phyloP scores from a whole-genome alignment of 129 eudicot species.

The Tanacetum coccineum region DNA sequence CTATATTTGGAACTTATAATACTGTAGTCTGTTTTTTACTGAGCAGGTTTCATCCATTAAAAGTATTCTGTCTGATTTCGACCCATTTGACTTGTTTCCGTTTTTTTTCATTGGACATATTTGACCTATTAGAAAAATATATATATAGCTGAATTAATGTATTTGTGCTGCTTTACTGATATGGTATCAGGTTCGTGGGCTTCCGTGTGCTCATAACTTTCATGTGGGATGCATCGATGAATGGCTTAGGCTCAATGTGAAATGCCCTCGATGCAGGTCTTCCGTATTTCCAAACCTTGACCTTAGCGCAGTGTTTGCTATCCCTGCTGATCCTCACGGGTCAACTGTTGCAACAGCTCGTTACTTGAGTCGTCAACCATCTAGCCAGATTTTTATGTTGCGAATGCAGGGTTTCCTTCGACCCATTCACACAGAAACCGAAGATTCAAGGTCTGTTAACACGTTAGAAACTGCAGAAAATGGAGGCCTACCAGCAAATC shows the following conservation, averaged over 20 bases:
- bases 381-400: conserved; percentile 67
- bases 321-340: conserved; percentile 53
- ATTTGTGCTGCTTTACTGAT: not conserved
- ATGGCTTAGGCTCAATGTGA: conserved; percentile 87
- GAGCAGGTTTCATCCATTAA: no score
- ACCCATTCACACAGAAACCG: conserved; percentile 51
- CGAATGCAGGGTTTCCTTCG: conserved; percentile 73
- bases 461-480: conserved; percentile 50
- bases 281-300: conserved; percentile 91
- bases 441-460: conserved; percentile 37
- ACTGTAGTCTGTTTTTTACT: no score
- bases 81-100: not conserved
- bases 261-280: conserved; percentile 91
- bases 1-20: no score
- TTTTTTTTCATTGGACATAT: not conserved
- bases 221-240: conserved; percentile 94
- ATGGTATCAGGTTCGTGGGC: conserved; percentile 68
- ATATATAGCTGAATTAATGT: not conserved
- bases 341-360: conserved; percentile 51
- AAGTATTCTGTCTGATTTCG: no score
- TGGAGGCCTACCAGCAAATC: conserved; percentile 28
- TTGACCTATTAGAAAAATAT: not conserved
- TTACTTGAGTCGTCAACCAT: conserved; percentile 60
- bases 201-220: conserved; percentile 97
- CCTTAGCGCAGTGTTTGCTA: conserved; percentile 70